These are phyloP conservation scores for Tolypocladium sp. DNA, from an alignment of 2,329 filamentous ascomycete genomes.

Conservation along the genomic window DNA sequence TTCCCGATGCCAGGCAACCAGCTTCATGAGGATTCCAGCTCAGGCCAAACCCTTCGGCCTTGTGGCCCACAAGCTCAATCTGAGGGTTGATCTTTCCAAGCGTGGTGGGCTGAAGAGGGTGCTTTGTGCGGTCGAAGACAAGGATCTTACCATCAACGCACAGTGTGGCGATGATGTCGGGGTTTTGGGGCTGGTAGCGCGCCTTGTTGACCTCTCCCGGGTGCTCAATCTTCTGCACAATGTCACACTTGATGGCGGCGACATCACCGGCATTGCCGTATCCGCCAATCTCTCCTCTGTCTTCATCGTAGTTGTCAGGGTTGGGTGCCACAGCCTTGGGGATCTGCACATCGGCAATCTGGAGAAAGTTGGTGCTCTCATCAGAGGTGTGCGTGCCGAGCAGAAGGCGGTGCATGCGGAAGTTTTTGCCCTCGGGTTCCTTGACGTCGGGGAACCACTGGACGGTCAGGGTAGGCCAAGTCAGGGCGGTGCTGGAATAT, in stretches of 20 bases:
- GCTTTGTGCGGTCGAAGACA: constrained; percentile 94
- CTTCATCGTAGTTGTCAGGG: constrained; percentile 80
- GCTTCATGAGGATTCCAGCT: constrained; percentile 82
- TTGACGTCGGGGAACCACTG: constrained; percentile 98
- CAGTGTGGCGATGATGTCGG: constrained; percentile 90
- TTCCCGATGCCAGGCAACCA: constrained; percentile 80
- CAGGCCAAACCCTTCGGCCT: constrained; percentile 81
- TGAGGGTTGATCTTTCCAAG: constrained; percentile 65
- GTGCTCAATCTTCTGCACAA: constrained; percentile 94
- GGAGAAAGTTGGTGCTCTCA: constrained; percentile 78
- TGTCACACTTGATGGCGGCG: constrained; percentile 72
- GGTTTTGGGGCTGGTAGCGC: constrained; percentile 94
- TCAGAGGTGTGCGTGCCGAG: constrained; percentile 92
- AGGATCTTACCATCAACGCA: constrained; percentile 80
- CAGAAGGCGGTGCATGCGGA: constrained; percentile 78
- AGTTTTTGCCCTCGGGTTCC: constrained; percentile 77
- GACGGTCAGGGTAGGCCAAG: constrained; percentile 94
- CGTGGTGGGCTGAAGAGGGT: constrained; percentile 61
- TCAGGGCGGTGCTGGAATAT: constrained; percentile 64
- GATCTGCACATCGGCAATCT: constrained; percentile 90
- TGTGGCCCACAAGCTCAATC: constrained; percentile 77
- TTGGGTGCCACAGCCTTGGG: constrained; percentile 70
- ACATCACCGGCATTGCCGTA: constrained; percentile 69
- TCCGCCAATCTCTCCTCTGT: constrained; percentile 86
- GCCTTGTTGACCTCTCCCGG: constrained; percentile 98